A percentile compares a stretch with the other conserved stretches of the same genome.
Conservation (phyloP, 116 monocot genomes). For the Trichopus zeylanicus region DNA sequence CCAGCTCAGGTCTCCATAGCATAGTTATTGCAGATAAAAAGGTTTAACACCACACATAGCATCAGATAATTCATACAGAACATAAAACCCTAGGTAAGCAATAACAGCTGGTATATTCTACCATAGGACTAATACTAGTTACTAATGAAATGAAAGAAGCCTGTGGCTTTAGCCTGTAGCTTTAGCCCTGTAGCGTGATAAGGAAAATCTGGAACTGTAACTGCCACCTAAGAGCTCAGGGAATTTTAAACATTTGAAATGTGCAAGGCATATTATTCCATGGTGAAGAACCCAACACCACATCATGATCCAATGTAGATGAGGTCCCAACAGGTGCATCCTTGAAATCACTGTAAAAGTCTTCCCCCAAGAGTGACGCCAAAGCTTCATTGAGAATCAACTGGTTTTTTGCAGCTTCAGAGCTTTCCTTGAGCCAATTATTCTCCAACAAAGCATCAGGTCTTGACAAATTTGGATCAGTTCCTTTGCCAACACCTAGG, state of each 20-base stretch:
- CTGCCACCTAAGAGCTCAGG: not conserved
- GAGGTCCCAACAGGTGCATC: not conserved
- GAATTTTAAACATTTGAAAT: constrained; percentile 15
- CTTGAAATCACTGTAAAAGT: constrained; percentile 1
- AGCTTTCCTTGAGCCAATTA: constrained; percentile 8
- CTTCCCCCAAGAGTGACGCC: constrained; percentile 10
- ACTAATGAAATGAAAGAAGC: not conserved
- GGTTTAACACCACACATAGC: too few species aligned
- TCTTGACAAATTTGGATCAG: constrained; percentile 4
- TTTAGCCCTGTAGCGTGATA: too few species aligned
- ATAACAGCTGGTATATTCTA: too few species aligned
- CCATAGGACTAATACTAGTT: too few species aligned
- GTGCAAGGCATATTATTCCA: constrained; percentile 34
- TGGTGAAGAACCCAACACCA: constrained; percentile 5
- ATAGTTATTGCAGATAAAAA: too few species aligned
- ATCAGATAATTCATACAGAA: too few species aligned
- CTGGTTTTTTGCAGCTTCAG: not conserved
- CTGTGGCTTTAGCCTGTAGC: too few species aligned
- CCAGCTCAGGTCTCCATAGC: too few species aligned
- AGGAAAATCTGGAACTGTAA: too few species aligned
- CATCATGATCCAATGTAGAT: not conserved
- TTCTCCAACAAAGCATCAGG: constrained; percentile 31
- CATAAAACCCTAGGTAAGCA: too few species aligned
- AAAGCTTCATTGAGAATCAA: constrained; percentile 3
- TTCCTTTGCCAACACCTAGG: not conserved